These are phyloP conservation scores for Aspergillus steynii DNA, from an alignment of 495 filamentous ascomycete species.

Conservation along the genomic window DNA sequence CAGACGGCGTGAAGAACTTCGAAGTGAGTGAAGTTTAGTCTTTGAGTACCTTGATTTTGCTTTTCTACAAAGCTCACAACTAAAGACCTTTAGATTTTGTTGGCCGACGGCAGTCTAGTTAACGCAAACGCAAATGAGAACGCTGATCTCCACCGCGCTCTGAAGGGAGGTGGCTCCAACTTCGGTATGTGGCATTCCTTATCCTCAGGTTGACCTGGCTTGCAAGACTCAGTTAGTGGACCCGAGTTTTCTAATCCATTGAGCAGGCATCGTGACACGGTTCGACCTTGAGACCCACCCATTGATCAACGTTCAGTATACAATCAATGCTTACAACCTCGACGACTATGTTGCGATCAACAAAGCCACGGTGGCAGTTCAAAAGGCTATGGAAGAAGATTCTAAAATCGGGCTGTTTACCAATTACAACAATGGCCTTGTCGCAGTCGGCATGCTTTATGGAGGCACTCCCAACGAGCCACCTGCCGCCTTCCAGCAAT, in stretches of 20 bases:
- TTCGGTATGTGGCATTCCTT: constrained; percentile 17
- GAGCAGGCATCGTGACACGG: constrained; percentile 13
- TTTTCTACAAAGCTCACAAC: no score
- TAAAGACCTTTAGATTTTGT: no score
- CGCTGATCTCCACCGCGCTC: constrained; percentile 28
- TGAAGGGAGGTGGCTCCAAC: constrained; percentile 33
- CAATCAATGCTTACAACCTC: neutral
- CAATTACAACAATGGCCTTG: constrained; percentile 19
- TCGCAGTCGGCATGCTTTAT: constrained; percentile 28
- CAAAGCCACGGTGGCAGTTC: neutral
- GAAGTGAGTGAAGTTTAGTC: neutral
- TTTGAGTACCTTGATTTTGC: no score
- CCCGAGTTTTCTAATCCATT: neutral
- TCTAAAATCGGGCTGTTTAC: constrained; percentile 22
- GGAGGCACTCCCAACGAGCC: constrained; percentile 18
- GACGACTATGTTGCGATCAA: neutral
- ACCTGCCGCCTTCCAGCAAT: neutral
- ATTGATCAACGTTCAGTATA: neutral
- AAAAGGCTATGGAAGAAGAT: no score
- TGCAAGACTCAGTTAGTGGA: neutral
- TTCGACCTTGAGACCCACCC: neutral
- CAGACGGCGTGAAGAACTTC: constrained; percentile 7
- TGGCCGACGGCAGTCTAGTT: constrained; percentile 27
- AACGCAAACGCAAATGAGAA: constrained; percentile 44
- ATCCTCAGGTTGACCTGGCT: neutral